Conservation (phyloP, 306 rosid genomes). For the Abrus pulchellus region DNA sequence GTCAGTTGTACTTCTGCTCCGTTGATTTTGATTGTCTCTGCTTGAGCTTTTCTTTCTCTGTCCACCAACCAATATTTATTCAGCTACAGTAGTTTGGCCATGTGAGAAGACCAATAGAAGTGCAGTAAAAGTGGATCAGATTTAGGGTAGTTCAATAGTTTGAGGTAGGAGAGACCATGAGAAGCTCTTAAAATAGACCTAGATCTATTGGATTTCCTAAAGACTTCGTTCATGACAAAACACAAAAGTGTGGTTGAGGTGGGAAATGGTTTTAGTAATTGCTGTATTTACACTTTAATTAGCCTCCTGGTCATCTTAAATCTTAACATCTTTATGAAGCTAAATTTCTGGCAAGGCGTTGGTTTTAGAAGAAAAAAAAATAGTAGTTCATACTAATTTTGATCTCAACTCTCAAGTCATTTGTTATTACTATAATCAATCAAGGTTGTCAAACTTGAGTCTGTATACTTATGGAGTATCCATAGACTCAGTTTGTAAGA, state of each 20-base stretch:
- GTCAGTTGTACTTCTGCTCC: slow-evolving; percentile 11
- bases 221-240: neutral
- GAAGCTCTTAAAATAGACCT: neutral
- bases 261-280: neutral
- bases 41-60: neutral
- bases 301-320: no score
- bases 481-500: no score
- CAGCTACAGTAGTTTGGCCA: neutral
- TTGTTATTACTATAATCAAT: neutral
- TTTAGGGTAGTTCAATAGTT: neutral
- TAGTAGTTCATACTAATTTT: neutral
- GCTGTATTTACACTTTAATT: neutral
- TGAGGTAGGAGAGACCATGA: neutral
- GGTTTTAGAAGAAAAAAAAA: neutral
- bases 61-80: neutral
- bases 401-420: neutral
- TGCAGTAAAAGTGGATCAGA: neutral
- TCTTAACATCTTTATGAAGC: no score
- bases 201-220: slow-evolving; percentile 1
- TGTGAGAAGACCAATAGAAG: neutral
- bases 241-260: neutral
- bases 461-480: no score
- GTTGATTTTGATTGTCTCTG: neutral
- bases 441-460: no score
- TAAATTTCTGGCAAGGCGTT: neutral